Conservation (phyloP, 164 flowering plant species). For the Stephania cephalantha region DNA sequence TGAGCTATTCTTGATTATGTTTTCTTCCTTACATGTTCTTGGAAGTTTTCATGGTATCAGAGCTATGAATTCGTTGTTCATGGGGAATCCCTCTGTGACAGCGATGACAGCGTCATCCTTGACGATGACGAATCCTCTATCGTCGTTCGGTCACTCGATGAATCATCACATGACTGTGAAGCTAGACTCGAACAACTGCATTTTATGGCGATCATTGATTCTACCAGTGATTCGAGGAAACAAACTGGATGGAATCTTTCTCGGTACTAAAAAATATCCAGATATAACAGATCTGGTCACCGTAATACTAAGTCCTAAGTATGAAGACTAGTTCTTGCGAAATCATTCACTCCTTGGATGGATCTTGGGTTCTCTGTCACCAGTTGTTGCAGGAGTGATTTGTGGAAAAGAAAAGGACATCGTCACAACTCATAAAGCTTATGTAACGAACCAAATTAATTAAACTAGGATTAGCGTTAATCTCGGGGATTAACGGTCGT, state of each 20-base stretch:
- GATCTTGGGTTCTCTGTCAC: not conserved
- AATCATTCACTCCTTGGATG: not conserved
- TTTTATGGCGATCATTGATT: not conserved
- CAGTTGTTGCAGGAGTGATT: not conserved
- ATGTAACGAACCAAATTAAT: too few species aligned
- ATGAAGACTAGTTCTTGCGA: not conserved
- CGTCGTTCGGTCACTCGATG: not conserved
- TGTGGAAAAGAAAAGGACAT: too few species aligned
- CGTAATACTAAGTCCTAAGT: not conserved
- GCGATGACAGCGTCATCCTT: too few species aligned
- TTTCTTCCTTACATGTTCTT: too few species aligned
- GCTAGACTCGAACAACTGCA: not conserved
- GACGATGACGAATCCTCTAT: too few species aligned
- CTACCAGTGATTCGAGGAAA: not conserved
- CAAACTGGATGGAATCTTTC: not conserved
- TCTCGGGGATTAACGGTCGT: too few species aligned
- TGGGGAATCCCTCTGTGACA: too few species aligned
- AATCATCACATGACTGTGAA: not conserved
- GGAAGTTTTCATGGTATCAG: too few species aligned
- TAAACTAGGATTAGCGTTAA: too few species aligned
- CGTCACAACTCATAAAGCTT: not conserved
- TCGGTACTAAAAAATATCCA: not conserved
- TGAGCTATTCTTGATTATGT: too few species aligned
- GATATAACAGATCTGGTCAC: not conserved
- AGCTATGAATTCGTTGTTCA: too few species aligned